Evolutionary conservation across 1,284 basidiomycete species (phyloP), one percentile per base, ranked within the genome.

Genomic region (Termitomyces sp.): DNA sequence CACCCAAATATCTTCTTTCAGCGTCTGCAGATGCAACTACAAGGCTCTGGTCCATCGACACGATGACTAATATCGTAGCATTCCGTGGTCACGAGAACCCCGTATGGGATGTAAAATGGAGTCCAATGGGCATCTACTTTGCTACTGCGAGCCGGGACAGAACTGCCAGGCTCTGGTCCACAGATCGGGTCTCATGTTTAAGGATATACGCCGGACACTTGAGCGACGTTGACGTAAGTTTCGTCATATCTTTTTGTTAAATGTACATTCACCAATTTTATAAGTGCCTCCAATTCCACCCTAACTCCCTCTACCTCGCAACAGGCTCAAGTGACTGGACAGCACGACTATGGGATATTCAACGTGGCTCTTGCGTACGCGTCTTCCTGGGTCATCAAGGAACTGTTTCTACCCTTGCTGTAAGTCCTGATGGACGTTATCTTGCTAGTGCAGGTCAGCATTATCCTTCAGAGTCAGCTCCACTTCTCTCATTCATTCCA

Each of bases 61-160:
- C 96, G 1, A 88, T 93, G 77, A 83, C 89, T 19, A 97, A 97
- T 60, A 74, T 99, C 7, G 94, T 95, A 4, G 93, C 89, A 5
- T 99, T 96, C 68, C 82, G 94, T 18, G 97, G 97, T 0, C 97
- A 99, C 65, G 88, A 96, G 66, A 95, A 97, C 67, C 95, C 97
- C 0, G 87, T 99, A 0, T 99, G 97, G 97, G 95, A 98, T 62
- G 93, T 97, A 8, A 88, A 97, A 67, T 99, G 97, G 97, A 94
- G 91, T 59, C 95, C 96, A 6, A 83, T 93, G 73, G 96, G 97
- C 5, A 86, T 96, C n/a, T 98, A 99, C 72, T 99, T 99, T 70
- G 96, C 96, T 0, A 96, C 93, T 10, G 94, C 84, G 5, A 95
- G 93, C 65, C 77, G 96, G 46, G 97, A 99, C 70, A 78, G 92